Conservation (phyloP, 2,329 filamentous ascomycete species). For the Ilyonectria destructans region DNA sequence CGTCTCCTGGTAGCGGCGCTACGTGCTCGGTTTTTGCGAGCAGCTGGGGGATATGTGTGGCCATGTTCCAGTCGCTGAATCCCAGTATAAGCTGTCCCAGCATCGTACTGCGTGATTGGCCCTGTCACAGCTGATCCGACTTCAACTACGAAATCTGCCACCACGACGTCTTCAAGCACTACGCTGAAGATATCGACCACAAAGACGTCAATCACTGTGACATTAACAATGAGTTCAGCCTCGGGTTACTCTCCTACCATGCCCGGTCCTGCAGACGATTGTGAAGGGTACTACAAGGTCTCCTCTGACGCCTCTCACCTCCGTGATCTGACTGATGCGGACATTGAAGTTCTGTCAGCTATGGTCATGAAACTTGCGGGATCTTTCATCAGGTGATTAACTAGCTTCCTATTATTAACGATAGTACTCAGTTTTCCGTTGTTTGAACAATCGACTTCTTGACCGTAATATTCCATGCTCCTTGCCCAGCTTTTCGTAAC, state of each 20-base stretch:
- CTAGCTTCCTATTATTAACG: too few species aligned
- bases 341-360: too few species aligned
- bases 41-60: neutral
- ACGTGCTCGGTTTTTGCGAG: neutral
- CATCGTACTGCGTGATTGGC: neutral
- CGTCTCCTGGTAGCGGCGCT: neutral
- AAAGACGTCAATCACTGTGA: neutral
- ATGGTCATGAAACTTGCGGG: too few species aligned
- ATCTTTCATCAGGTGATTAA: too few species aligned
- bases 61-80: neutral
- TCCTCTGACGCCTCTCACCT: neutral
- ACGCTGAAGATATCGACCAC: neutral
- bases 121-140: neutral
- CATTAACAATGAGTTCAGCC: neutral
- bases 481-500: constrained; percentile 17
- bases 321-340: too few species aligned
- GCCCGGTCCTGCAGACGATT: neutral
- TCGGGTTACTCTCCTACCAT: neutral
- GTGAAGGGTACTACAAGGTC: neutral
- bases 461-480: constrained; percentile 44
- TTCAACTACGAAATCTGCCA: neutral
- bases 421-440: neutral
- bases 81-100: neutral
- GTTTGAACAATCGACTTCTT: constrained; percentile 48
- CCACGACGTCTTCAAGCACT: neutral